Evolutionary conservation across 257 asterid genomes (phyloP).

Genomic region (Rehmannia glutinosa): DNA sequence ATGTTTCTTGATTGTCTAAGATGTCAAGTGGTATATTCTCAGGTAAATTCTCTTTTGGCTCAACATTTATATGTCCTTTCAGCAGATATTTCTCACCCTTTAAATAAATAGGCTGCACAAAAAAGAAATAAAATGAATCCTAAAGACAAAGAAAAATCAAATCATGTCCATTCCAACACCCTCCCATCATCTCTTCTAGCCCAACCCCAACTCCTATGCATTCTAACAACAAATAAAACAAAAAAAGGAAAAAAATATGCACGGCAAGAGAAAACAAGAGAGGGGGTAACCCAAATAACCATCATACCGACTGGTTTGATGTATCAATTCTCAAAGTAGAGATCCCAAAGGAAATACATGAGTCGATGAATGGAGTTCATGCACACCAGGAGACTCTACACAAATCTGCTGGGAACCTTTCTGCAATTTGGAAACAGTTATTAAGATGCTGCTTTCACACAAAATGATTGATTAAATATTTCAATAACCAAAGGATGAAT

Average conservation of each 20-base stretch:
- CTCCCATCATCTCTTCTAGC: too few species aligned
- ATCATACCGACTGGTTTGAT: conserved; percentile 51
- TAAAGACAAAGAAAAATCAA: neutral
- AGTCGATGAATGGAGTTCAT: conserved; percentile 73
- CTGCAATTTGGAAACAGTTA: conserved; percentile 47
- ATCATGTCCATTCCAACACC: neutral
- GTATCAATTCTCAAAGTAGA: conserved; percentile 60
- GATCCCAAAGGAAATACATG: conserved; percentile 82
- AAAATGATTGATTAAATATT: conserved; percentile 1
- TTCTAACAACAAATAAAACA: conserved; percentile 2
- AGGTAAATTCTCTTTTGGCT: too few species aligned
- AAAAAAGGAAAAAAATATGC: neutral
- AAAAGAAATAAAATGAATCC: conserved; percentile 19
- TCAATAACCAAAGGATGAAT: conserved; percentile 7
- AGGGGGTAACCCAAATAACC: conserved; percentile 12
- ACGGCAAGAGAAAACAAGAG: neutral
- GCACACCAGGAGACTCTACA: conserved; percentile 80
- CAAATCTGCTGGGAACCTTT: conserved; percentile 74
- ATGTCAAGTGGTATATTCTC: too few species aligned
- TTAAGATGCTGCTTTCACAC: conserved; percentile 13
- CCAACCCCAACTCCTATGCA: too few species aligned
- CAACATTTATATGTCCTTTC: too few species aligned
- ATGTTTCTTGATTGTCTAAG: too few species aligned
- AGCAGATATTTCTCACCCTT: too few species aligned
- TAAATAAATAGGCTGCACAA: conserved; percentile 66